Conservation (phyloP, 1,284 basidiomycete species). For the Schizophyllum commune region DNA sequence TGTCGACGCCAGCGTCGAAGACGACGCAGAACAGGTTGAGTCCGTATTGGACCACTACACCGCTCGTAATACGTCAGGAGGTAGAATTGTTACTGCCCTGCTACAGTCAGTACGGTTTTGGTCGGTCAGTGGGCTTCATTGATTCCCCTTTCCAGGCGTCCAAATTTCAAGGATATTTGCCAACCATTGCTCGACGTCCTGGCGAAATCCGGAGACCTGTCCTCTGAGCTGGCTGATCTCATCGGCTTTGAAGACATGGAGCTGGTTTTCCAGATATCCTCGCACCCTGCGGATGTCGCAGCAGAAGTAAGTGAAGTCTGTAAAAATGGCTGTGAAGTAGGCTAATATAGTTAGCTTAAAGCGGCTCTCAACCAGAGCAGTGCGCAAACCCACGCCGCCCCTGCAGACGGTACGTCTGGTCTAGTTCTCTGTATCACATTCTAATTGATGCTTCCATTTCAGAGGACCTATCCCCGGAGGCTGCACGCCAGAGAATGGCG, state of each 20-base stretch:
- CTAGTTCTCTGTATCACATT: background rate
- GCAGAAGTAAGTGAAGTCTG: constrained; percentile 30
- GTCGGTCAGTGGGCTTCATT: background rate
- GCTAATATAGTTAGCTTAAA: constrained; percentile 3
- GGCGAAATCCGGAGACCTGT: constrained; percentile 52
- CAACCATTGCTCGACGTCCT: background rate
- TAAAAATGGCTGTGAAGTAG: background rate
- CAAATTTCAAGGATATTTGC: background rate
- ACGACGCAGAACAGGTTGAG: background rate
- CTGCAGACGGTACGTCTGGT: constrained; percentile 10
- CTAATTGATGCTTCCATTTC: background rate
- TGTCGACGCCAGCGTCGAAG: background rate
- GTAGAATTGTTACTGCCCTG: background rate
- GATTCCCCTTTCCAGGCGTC: background rate
- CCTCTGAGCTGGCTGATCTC: constrained; percentile 73
- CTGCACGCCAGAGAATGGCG: constrained; percentile 61
- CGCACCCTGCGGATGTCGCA: constrained; percentile 33
- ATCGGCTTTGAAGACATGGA: constrained; percentile 85
- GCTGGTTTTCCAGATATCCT: constrained; percentile 49
- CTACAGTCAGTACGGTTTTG: background rate
- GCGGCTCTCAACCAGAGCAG: background rate
- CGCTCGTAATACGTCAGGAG: background rate
- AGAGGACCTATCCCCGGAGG: constrained; percentile 37
- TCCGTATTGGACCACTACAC: background rate
- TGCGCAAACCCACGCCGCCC: constrained; percentile 1